Evolutionary conservation across 441 rosid species (phyloP).

Genomic region (Melastoma candidum): DNA sequence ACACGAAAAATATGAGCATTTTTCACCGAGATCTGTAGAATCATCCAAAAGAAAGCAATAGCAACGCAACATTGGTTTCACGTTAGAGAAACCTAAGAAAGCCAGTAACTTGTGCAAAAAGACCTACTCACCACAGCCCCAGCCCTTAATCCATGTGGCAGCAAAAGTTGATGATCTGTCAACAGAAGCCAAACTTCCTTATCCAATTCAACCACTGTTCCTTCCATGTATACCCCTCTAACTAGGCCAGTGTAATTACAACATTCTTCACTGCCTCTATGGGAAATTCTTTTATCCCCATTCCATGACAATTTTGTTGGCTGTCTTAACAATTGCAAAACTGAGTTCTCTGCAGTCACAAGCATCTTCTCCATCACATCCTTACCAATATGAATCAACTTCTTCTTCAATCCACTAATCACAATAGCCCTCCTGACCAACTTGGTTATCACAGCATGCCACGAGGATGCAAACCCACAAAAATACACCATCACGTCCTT

Average conservation of each 20-base stretch:
- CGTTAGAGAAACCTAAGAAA: not conserved
- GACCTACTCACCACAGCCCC: slow-evolving; percentile 65
- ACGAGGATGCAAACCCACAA: slow-evolving; percentile 43
- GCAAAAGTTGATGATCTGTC: slow-evolving; percentile 41
- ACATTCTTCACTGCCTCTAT: slow-evolving; percentile 30
- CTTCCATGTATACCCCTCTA: slow-evolving; percentile 60
- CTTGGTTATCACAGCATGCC: slow-evolving; percentile 72
- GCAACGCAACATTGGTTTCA: not conserved
- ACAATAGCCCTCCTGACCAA: slow-evolving; percentile 41
- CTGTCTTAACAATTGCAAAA: slow-evolving; percentile 32
- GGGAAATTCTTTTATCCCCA: slow-evolving; percentile 22
- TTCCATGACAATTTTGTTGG: slow-evolving; percentile 21
- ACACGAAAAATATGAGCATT: slow-evolving; percentile 82
- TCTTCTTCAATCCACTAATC: slow-evolving; percentile 56
- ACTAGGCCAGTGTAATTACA: slow-evolving; percentile 60
- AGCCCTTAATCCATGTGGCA: slow-evolving; percentile 62
- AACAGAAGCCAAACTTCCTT: slow-evolving; percentile 79
- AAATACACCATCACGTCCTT: slow-evolving; percentile 48
- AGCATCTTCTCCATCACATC: slow-evolving; percentile 47
- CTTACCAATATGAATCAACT: slow-evolving; percentile 42
- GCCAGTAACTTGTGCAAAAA: too few relatives aligned
- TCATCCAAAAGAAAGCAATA: slow-evolving; percentile 2
- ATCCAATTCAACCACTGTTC: slow-evolving; percentile 77
- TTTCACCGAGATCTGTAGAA: slow-evolving; percentile 45
- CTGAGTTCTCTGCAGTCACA: slow-evolving; percentile 42